A percentile compares a stretch with the other conserved stretches of the same genome.
Evolutionary conservation across 2,329 filamentous ascomycete genomes (phyloP).

Genomic region (Dactylellina cionopaga): DNA sequence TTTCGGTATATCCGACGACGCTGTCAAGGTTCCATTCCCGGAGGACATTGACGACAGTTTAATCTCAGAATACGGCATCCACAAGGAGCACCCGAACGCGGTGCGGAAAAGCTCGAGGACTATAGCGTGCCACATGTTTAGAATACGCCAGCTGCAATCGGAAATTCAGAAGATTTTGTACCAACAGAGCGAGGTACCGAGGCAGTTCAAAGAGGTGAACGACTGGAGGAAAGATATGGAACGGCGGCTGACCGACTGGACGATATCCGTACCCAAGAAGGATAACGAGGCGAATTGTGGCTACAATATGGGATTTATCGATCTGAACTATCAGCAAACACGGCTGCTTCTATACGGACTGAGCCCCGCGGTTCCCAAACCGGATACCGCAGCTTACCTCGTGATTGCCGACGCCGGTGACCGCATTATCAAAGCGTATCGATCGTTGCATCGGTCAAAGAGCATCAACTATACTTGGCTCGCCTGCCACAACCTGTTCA

Average conservation of each 20-base stretch:
- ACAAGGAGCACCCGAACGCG: constrained; percentile 65
- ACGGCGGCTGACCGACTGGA: constrained; percentile 83
- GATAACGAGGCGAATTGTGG: constrained; percentile 54
- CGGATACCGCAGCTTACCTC: constrained; percentile 53
- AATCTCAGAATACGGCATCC: constrained; percentile 81
- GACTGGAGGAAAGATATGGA: constrained; percentile 91
- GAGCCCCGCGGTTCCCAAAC: constrained; percentile 55
- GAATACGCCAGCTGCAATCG: constrained; percentile 85
- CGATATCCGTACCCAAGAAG: constrained; percentile 63
- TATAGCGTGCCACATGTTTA: constrained; percentile 90
- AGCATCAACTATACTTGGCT: constrained; percentile 66
- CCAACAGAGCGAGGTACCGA: constrained; percentile 83
- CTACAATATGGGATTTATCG: constrained; percentile 56
- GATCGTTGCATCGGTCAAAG: constrained; percentile 62
- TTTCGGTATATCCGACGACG: constrained; percentile 91
- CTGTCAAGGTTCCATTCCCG: constrained; percentile 93
- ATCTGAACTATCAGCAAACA: constrained; percentile 57
- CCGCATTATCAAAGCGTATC: constrained; percentile 62
- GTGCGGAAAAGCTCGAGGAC: constrained; percentile 76
- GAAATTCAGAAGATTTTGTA: constrained; percentile 93
- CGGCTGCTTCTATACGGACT: constrained; percentile 55
- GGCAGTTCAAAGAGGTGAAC: constrained; percentile 83
- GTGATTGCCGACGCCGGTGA: constrained; percentile 56
- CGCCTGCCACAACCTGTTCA: constrained; percentile 65
- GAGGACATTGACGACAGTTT: constrained; percentile 85